Evolutionary conservation across 768 basidiomycete species (phyloP).

Genomic region (Dioszegia crocea): DNA sequence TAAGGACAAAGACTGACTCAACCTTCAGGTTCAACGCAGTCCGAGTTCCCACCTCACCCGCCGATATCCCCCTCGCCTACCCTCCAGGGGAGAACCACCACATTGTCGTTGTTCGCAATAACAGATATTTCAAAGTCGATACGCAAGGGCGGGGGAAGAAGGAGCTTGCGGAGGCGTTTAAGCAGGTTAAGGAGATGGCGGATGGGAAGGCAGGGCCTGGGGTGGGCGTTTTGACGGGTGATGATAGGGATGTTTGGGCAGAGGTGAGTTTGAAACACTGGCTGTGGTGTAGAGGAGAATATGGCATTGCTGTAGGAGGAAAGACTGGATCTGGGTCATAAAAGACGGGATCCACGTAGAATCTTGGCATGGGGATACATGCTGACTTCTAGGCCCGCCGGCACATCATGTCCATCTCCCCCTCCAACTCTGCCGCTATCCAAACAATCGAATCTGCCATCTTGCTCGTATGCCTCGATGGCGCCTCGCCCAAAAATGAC

Average conservation of each 20-base stretch:
- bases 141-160: slow-evolving; percentile 62
- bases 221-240: slow-evolving; percentile 77
- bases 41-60: slow-evolving; percentile 77
- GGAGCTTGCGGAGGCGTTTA: slow-evolving; percentile 63
- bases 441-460: slow-evolving; percentile 84
- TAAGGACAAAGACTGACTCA: too few species aligned
- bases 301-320: too few species aligned
- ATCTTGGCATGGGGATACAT: too few species aligned
- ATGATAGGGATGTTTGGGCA: slow-evolving; percentile 86
- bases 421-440: slow-evolving; percentile 64
- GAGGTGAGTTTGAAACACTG: slow-evolving; percentile 55
- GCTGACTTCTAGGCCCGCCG: slow-evolving; percentile 56
- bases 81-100: slow-evolving; percentile 72
- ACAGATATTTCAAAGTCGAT: slow-evolving; percentile 80
- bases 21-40: slow-evolving; percentile 85
- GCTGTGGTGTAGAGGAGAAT: too few species aligned
- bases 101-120: slow-evolving; percentile 83
- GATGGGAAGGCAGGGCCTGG: slow-evolving; percentile 58
- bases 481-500: slow-evolving; percentile 61
- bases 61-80: slow-evolving; percentile 80
- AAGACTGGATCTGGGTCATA: too few species aligned
- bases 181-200: slow-evolving; percentile 78
- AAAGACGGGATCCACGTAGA: too few species aligned
- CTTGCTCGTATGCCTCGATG: slow-evolving; percentile 78
- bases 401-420: slow-evolving; percentile 63